Conservation (phyloP, 2,329 filamentous ascomycete genomes). For the Penicillium sp. region DNA sequence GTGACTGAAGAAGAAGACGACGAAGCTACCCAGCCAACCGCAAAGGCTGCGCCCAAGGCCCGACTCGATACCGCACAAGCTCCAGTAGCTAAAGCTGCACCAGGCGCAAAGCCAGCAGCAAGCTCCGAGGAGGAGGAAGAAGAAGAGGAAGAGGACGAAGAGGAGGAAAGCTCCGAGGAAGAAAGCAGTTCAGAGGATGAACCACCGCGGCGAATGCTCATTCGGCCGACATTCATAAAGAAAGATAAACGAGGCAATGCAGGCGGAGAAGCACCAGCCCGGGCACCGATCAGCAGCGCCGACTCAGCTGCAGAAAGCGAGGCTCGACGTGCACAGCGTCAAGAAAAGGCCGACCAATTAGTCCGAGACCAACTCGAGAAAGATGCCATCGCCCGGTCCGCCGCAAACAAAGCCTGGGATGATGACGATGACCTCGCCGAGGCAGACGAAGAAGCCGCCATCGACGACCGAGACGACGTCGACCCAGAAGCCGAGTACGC, state of each 20-base stretch:
- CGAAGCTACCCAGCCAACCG: constrained; percentile 19
- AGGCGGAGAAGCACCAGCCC: constrained; percentile 22
- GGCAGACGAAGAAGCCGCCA: constrained; percentile 69
- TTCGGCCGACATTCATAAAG: constrained; percentile 69
- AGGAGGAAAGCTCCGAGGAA: constrained; percentile 53
- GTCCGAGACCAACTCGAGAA: constrained; percentile 88
- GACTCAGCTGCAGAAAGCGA: constrained; percentile 48
- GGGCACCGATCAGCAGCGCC: constrained; percentile 22
- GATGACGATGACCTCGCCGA: constrained; percentile 64
- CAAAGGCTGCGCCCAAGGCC: constrained; percentile 19
- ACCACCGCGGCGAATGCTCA: constrained; percentile 56
- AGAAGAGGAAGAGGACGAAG: constrained; percentile 55
- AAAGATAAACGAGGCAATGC: constrained; percentile 59
- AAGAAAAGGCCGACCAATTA: constrained; percentile 73
- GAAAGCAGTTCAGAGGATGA: constrained; percentile 60
- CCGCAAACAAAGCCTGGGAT: constrained; percentile 85
- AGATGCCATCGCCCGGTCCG: constrained; percentile 72
- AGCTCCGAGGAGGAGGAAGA: constrained; percentile 52
- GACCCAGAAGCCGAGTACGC: constrained; percentile 87
- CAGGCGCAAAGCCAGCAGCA: constrained; percentile 31
- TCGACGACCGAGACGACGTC: constrained; percentile 85
- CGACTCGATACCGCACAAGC: constrained; percentile 18
- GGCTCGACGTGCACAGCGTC: constrained; percentile 54
- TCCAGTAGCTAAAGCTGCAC: constrained; percentile 18
- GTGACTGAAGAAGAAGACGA: constrained; percentile 57